Conservation (phyloP, 2,329 filamentous ascomycete species). For the Colletotrichum siamense region DNA sequence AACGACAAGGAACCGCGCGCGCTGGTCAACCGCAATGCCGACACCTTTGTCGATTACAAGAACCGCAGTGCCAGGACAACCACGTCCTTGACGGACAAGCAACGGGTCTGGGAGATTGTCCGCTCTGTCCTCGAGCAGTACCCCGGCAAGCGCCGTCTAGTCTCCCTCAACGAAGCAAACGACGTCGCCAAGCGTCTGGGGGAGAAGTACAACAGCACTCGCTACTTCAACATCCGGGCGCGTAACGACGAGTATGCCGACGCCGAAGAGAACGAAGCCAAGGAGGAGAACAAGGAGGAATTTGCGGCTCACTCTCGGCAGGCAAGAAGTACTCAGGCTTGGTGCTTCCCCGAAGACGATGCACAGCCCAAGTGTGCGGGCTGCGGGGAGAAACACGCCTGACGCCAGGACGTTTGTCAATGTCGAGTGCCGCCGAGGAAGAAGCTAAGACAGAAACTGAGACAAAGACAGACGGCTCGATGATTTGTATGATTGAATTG, state of each 20-base stretch:
- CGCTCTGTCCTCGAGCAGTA: constrained; percentile 30
- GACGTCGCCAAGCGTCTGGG: constrained; percentile 62
- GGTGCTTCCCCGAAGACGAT: background rate
- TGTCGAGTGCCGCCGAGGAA: background rate
- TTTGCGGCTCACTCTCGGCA: constrained; percentile 30
- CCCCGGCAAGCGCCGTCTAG: constrained; percentile 50
- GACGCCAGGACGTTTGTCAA: background rate
- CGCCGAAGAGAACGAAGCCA: constrained; percentile 28
- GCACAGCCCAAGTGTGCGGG: background rate
- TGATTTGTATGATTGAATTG: background rate
- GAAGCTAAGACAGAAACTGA: background rate
- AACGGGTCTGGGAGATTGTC: constrained; percentile 25
- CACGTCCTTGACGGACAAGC: background rate
- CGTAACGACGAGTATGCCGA: constrained; percentile 31
- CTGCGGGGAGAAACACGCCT: background rate
- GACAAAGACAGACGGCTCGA: background rate
- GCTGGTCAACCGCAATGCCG: background rate
- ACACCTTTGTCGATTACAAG: constrained; percentile 12
- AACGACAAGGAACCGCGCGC: background rate
- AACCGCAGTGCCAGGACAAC: background rate
- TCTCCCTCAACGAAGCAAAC: constrained; percentile 61
- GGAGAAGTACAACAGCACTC: constrained; percentile 47
- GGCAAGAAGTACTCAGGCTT: background rate
- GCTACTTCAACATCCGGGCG: constrained; percentile 40
- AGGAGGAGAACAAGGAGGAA: constrained; percentile 29